Conservation (phyloP, 1,284 basidiomycete genomes). For the Wallemia ichthyophaga region DNA sequence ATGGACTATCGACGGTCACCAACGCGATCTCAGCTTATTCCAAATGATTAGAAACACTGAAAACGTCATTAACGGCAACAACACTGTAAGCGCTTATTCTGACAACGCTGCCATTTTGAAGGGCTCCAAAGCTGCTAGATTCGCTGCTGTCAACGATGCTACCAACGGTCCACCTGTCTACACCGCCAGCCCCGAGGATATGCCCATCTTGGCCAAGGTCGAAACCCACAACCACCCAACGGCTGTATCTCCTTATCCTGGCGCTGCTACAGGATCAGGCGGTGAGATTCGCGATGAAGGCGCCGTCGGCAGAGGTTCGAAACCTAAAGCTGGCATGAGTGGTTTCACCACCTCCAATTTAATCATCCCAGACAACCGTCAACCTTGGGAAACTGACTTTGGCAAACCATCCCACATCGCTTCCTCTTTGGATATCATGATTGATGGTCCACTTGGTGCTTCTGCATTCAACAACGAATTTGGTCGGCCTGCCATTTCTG, state of each 20-base stretch:
- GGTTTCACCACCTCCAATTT: conserved; percentile 93
- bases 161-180: conserved; percentile 21
- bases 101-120: conserved; percentile 91
- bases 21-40: conserved; percentile 55
- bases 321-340: conserved; percentile 77
- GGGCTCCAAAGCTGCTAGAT: conserved; percentile 41
- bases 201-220: conserved; percentile 83
- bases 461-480: conserved; percentile 98
- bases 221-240: conserved; percentile 99
- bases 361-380: conserved; percentile 52
- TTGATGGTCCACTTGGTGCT: conserved; percentile 77
- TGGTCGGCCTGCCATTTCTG: conserved; percentile 50
- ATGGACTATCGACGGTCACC: conserved; percentile 56
- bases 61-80: conserved; percentile 28
- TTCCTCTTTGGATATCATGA: conserved; percentile 82
- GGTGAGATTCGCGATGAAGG: conserved; percentile 97
- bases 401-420: conserved; percentile 77
- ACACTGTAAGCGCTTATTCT: conserved; percentile 86
- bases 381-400: conserved; percentile 76
- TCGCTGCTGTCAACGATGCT: conserved; percentile 26
- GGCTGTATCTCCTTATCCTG: conserved; percentile 88
- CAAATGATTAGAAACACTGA: conserved; percentile 97
- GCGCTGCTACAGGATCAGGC: conserved; percentile 88
- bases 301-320: conserved; percentile 74
- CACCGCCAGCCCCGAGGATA: conserved; percentile 30